These are phyloP conservation scores for Raddia guianensis DNA, from an alignment of 176 grass and related monocot species.

Conservation along the genomic window DNA sequence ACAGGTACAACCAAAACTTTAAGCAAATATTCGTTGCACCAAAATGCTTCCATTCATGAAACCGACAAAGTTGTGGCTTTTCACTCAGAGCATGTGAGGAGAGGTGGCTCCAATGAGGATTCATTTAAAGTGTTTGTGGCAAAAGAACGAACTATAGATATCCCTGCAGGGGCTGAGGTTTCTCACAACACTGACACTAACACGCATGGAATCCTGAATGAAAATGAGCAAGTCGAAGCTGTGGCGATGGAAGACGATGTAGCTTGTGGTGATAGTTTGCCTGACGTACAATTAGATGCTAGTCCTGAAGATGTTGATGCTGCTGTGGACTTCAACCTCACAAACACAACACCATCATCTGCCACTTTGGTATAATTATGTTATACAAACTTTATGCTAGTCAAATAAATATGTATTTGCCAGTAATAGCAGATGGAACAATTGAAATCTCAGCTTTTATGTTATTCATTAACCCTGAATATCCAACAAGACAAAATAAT, in stretches of 20 bases:
- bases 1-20: too few relatives aligned
- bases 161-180: not conserved
- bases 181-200: not conserved
- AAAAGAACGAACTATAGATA: not conserved
- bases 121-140: not conserved
- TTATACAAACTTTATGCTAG: not conserved
- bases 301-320: constrained; percentile 15
- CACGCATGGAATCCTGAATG: not conserved
- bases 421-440: too few relatives aligned
- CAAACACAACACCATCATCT: not conserved
- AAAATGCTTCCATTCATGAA: not conserved
- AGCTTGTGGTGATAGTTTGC: not conserved
- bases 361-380: constrained; percentile 41
- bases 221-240: not conserved
- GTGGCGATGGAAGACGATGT: constrained; percentile 1
- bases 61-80: not conserved
- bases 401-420: too few relatives aligned
- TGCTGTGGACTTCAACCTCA: not conserved
- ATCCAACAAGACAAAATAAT: constrained; percentile 6
- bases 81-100: too few relatives aligned
- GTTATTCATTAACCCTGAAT: not conserved
- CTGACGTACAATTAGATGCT: constrained; percentile 34
- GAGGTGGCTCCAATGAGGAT: not conserved
- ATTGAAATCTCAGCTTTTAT: not conserved
- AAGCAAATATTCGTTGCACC: too few relatives aligned